These are phyloP conservation scores for Phytophthora quininea DNA, from an alignment of 352 stramenopile species.

Conservation along the genomic window DNA sequence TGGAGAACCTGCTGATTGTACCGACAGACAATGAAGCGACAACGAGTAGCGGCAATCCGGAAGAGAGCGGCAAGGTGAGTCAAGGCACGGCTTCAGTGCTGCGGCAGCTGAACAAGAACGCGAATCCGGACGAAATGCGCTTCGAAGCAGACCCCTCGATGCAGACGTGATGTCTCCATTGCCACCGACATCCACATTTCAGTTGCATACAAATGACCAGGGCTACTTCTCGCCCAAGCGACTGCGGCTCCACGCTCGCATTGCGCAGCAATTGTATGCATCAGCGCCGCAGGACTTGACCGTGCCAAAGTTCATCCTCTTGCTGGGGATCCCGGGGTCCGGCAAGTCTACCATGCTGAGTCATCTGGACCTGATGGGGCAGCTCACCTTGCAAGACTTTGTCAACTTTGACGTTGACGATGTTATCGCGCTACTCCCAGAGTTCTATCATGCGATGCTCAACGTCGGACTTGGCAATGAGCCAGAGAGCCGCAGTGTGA, in stretches of 20 bases:
- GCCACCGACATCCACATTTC: slow-evolving; percentile 56
- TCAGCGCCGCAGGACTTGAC: slow-evolving; percentile 57
- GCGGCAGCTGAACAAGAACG: slow-evolving; percentile 45
- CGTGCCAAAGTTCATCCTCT: slow-evolving; percentile 67
- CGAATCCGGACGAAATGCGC: slow-evolving; percentile 21
- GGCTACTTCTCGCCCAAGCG: slow-evolving; percentile 69
- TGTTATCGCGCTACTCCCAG: slow-evolving; percentile 74
- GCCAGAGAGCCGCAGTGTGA: slow-evolving; percentile 35
- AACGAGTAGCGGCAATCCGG: slow-evolving; percentile 16
- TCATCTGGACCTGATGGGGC: slow-evolving; percentile 68
- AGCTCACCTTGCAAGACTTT: slow-evolving; percentile 77
- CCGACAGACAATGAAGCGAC: slow-evolving; percentile 38
- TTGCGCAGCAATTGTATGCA: slow-evolving; percentile 75
- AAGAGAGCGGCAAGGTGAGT: slow-evolving; percentile 16
- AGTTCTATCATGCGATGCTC: slow-evolving; percentile 86
- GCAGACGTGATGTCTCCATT: slow-evolving; percentile 42
- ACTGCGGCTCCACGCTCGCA: slow-evolving; percentile 70
- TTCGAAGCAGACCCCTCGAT: slow-evolving; percentile 52
- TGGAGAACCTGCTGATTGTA: slow-evolving; percentile 47
- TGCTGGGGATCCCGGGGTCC: slow-evolving; percentile 69
- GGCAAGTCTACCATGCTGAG: slow-evolving; percentile 82
- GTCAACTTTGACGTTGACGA: slow-evolving; percentile 88
- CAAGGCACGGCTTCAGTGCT: slow-evolving; percentile 38
- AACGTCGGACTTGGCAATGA: slow-evolving; percentile 80
- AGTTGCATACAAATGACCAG: slow-evolving; percentile 63